phyloP scores from a whole-genome alignment of 2,329 filamentous ascomycete species.

The Mycosphaerelloides madeirae region DNA sequence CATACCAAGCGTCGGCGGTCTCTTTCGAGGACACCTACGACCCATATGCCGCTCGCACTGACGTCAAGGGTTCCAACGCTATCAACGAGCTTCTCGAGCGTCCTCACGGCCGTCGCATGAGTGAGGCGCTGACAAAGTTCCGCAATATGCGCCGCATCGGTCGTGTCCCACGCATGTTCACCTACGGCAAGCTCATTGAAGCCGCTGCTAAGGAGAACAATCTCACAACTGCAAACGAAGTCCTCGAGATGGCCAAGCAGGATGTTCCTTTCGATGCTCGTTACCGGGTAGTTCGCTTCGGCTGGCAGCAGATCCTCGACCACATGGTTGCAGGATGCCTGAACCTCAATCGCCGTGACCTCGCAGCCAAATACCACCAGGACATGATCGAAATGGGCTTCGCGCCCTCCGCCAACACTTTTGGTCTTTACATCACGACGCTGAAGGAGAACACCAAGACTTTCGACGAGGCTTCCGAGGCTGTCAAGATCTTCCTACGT shows the following conservation, averaged over 20 bases:
- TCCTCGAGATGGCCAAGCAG: constrained; percentile 80
- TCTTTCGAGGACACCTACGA: constrained; percentile 79
- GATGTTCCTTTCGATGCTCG: constrained; percentile 82
- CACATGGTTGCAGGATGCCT: constrained; percentile 93
- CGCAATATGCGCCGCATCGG: constrained; percentile 90
- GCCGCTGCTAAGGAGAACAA: constrained; percentile 84
- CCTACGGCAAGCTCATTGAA: constrained; percentile 90
- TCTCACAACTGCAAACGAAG: constrained; percentile 75
- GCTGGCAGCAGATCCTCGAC: constrained; percentile 94
- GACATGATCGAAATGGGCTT: constrained; percentile 87
- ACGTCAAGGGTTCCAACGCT: constrained; percentile 86
- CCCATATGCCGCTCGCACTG: constrained; percentile 82
- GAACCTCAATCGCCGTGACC: constrained; percentile 70
- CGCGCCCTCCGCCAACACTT: constrained; percentile 93
- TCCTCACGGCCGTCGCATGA: constrained; percentile 63
- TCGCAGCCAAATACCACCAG: constrained; percentile 83
- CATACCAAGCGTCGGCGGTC: constrained; percentile 46
- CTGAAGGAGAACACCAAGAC: constrained; percentile 96
- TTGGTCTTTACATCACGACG: constrained; percentile 98
- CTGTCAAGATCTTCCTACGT: constrained; percentile 93
- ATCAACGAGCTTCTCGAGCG: constrained; percentile 89
- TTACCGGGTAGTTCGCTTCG: constrained; percentile 83
- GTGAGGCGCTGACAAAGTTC: constrained; percentile 76
- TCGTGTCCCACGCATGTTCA: constrained; percentile 90
- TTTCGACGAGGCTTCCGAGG: constrained; percentile 94